Evolutionary conservation across 306 rosid genomes (phyloP), one percentile per base, ranked within the genome.

Genomic region (Trifolium repens): DNA sequence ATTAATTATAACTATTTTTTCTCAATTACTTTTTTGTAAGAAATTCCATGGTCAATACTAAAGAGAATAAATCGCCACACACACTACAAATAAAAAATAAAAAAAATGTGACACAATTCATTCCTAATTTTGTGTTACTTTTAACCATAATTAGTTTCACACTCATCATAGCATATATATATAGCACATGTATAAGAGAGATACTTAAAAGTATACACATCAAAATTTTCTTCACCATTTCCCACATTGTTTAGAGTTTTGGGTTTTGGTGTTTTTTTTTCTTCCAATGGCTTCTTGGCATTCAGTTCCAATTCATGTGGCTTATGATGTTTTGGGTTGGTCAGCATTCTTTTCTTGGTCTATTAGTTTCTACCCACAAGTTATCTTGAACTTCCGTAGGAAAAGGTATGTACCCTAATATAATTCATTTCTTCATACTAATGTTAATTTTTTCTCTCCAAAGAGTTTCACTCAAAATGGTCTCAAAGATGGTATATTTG

Each of bases 401-500:
- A 76, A 76, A 67, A 76, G 80, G 80, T 67, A 67, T 35, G 24
- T 35, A 37, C 30, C 27, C 15, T 9, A 35, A 8, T 35, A 4
- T 35, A 4, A 16, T 37, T 37, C 30, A 58, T 24, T 57, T 53
- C 17, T 12, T 16, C 10, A n/a, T 52, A 32, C 35, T 32, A 39
- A 39, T 39, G 42, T 39, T 32, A 32, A 32, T 14, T 70, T 85
- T 32, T 30, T 4, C 98, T 77, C 88, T 84, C 99, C 99, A 96
- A 13, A 96, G 83, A 40, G 93, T 87, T 88, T 92, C 99, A 75
- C 99, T 96, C 73, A 96, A 44, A 96, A 44, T 44, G 98, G 98
- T 37, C 99, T 96, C 90, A 96, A 69, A 67, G 79, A 88, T 5
- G 88, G 76, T 0, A 67, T 9, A 32, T 61, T 60, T 13, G 72